Conservation (phyloP, 2,329 filamentous ascomycete species). For the Diaporthe citrichinensis region DNA sequence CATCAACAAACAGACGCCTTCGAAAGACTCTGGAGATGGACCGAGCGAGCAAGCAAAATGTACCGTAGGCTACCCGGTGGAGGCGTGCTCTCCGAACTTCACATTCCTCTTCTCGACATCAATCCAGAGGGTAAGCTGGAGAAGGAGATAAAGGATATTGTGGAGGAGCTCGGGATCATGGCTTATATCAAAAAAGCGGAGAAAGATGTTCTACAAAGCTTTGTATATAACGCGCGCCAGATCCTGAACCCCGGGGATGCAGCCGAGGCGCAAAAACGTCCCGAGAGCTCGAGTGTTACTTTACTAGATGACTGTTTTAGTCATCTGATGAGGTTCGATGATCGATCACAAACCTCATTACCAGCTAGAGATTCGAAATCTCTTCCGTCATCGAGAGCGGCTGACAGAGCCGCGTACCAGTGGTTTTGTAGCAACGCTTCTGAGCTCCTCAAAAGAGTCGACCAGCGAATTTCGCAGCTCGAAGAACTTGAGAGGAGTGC, state of each 20-base stretch:
- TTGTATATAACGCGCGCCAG: neutral
- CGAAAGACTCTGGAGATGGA: neutral
- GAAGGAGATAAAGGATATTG: neutral
- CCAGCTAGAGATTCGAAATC: no score
- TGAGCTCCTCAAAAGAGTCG: neutral
- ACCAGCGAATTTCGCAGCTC: neutral
- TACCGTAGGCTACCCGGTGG: neutral
- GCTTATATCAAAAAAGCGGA: neutral
- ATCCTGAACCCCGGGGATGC: neutral
- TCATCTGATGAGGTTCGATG: neutral
- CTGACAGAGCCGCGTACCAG: neutral
- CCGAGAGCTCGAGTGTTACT: neutral
- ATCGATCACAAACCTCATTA: neutral
- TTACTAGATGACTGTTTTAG: neutral
- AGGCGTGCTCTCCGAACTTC: neutral
- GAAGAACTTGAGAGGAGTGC: conserved; percentile 1
- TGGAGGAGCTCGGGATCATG: neutral
- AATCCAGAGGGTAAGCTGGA: neutral
- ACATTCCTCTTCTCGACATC: neutral
- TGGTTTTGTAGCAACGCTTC: neutral
- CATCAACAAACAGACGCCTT: neutral
- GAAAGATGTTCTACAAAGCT: neutral
- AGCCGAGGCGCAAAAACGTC: neutral
- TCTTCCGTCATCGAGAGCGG: accelerated
- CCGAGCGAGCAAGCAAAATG: neutral